Percentiles rank a stretch among this genome's conserved stretches.
These are phyloP conservation scores for Calonectria pteridis DNA, from an alignment of 2,329 filamentous ascomycete species.

Conservation along the genomic window DNA sequence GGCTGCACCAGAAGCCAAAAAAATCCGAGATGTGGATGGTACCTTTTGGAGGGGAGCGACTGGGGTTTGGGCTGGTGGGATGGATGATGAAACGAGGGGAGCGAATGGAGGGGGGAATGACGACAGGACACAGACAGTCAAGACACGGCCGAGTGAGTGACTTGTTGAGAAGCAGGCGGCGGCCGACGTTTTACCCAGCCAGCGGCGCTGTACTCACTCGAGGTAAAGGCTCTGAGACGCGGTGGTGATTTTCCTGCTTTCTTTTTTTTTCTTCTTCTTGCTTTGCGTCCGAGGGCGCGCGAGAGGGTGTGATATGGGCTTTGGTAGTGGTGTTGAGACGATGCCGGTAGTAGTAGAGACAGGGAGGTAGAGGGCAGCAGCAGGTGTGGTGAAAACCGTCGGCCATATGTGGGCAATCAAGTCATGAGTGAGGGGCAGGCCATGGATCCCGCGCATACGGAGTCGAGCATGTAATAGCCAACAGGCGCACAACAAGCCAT, in stretches of 20 bases:
- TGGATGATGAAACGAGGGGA: slow-evolving; percentile 24
- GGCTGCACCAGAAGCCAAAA: slow-evolving; percentile 32
- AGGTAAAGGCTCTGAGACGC: not conserved
- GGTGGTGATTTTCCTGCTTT: slow-evolving; percentile 1
- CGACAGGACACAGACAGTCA: slow-evolving; percentile 18
- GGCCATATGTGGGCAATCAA: slow-evolving; percentile 43
- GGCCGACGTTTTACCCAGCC: slow-evolving; percentile 1
- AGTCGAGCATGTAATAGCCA: slow-evolving; percentile 6
- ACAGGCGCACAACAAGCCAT: slow-evolving; percentile 25
- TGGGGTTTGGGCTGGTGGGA: slow-evolving; percentile 10
- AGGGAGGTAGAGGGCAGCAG: slow-evolving; percentile 23
- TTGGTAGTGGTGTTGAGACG: slow-evolving; percentile 30
- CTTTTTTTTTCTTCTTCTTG: slow-evolving; percentile 6
- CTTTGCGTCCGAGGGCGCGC: slow-evolving; percentile 7
- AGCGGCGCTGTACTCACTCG: slow-evolving; percentile 4
- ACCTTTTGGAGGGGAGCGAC: slow-evolving; percentile 14
- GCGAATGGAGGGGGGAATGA: slow-evolving; percentile 19
- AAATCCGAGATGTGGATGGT: slow-evolving; percentile 15
- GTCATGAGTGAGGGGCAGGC: slow-evolving; percentile 44
- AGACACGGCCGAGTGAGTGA: slow-evolving; percentile 1
- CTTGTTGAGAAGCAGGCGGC: slow-evolving; percentile 14
- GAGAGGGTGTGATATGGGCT: slow-evolving; percentile 8
- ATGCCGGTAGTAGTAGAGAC: slow-evolving; percentile 12
- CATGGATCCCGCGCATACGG: slow-evolving; percentile 19
- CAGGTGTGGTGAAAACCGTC: slow-evolving; percentile 38